These are phyloP conservation scores for Cercospora sojina DNA, from an alignment of 2,329 filamentous ascomycete species.

Conservation along the genomic window DNA sequence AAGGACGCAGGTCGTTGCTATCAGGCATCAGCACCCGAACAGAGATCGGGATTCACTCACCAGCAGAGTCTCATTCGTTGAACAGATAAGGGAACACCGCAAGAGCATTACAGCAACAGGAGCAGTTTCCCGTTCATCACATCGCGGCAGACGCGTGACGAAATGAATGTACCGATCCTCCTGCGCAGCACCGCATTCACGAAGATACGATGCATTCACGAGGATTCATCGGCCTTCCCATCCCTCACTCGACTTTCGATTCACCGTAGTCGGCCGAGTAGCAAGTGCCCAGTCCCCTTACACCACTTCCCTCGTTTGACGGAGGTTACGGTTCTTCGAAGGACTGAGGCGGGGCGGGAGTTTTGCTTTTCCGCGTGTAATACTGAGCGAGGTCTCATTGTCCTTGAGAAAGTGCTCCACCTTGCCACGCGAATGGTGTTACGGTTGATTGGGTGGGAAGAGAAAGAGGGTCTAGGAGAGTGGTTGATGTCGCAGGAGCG, in stretches of 20 bases:
- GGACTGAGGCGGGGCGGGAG: not conserved
- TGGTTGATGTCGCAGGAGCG: not conserved
- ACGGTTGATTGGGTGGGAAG: not conserved
- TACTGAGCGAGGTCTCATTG: constrained; percentile 56
- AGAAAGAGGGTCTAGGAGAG: not conserved
- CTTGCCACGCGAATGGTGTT: constrained; percentile 46
- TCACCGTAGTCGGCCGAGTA: constrained; percentile 1
- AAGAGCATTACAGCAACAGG: not conserved
- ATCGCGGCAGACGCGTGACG: not conserved
- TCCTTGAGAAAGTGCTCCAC: constrained; percentile 54
- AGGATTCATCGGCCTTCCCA: constrained; percentile 1
- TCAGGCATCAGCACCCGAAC: not conserved
- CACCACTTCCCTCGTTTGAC: constrained; percentile 9
- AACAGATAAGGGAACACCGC: not conserved
- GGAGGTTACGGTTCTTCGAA: constrained; percentile 13
- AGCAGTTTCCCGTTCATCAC: not conserved
- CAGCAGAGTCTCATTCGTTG: not conserved
- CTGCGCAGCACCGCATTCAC: not conserved
- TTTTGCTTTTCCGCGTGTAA: constrained; percentile 51
- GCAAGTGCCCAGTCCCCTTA: constrained; percentile 2
- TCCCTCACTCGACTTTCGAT: not conserved
- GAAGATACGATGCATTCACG: not conserved
- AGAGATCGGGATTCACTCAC: not conserved
- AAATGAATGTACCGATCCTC: not conserved
- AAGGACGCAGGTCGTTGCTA: not conserved